phyloP scores from a whole-genome alignment of 1,139 yeast species.

The Blastobotrys elegans region DNA sequence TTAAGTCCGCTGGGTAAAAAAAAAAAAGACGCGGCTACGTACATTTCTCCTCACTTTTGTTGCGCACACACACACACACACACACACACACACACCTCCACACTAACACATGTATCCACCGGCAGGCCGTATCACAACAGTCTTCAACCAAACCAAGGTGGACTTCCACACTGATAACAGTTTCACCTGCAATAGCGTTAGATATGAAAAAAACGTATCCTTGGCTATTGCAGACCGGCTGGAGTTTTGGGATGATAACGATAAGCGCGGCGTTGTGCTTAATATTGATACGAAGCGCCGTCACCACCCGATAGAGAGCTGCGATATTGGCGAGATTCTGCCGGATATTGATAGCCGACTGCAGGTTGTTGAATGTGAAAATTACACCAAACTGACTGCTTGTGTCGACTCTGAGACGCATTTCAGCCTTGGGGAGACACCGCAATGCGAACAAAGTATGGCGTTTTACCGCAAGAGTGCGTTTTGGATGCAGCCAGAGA shows the following conservation, averaged over 20 bases:
- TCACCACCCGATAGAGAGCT: not conserved
- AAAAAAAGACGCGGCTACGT: not conserved
- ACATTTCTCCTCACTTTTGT: not conserved
- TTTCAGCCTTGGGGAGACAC: constrained; percentile 4
- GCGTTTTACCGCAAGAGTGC: constrained; percentile 3
- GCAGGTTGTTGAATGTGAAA: not conserved
- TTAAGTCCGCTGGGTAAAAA: not conserved
- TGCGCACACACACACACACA: not conserved
- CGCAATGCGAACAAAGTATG: not conserved
- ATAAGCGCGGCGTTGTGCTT: not conserved
- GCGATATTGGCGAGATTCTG: not conserved
- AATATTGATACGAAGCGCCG: not conserved
- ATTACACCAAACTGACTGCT: not conserved
- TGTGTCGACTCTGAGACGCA: not conserved
- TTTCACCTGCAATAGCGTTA: not conserved
- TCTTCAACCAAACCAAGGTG: not conserved
- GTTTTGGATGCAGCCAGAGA: constrained; percentile 9
- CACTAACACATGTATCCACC: constrained; percentile 9
- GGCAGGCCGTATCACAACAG: not conserved
- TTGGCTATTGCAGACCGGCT: not conserved
- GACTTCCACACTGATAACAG: not conserved
- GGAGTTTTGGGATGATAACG: not conserved
- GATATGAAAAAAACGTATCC: not conserved
- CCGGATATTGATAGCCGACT: not conserved
- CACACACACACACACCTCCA: no score